Evolutionary conservation across 179 eudicot species (phyloP), one percentile per base, ranked within the genome.

Genomic region (Drosera spatulata): DNA sequence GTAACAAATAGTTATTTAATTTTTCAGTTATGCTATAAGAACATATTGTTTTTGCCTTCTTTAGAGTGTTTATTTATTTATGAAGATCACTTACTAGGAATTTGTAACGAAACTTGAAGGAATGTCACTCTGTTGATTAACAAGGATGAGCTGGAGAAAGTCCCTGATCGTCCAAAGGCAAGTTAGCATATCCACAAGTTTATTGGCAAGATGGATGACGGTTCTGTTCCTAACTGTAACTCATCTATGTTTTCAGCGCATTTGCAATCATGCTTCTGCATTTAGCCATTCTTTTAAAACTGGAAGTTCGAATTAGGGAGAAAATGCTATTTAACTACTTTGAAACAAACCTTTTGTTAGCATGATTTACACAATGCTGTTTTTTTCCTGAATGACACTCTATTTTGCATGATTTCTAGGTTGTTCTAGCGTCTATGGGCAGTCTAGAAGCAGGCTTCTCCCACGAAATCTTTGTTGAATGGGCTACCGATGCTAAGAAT

Each of bases 401-500:
- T 47, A 44, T 61, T 54, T 33, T 69, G 52, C 14, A 22, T 60
- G 22, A 64, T 68, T 40, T 71, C 62, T 69, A 91, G 98, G 72
- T 93, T 75, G 96, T 93, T 69, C 70, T 93, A 64, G 85, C 99
- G 71, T 93, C 99, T 49, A 93, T 89, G 96, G 96, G 82, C 63
- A 89, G 99, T 76, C 76, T 93, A 64, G 96, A 93, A 79, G 93
- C 85, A 60, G 99, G 96, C 43, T 86, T 89, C 77, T 86, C 96
- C 44, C 99, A 93, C 74, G 95, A 93, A 63, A 82, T 93, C 73
- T 93, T 89, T 66, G 85, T 86, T 45, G 99, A 89, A 62, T 93
- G 99, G 99, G 99, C 99, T 66, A 70, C 87, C 73, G 99, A 93
- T 72, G 65, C 73, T 12, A 86, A 78, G 72, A 93, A 93, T 71